Evolutionary conservation across 305 asterid species (phyloP).

Genomic region (Andrographis paniculata): DNA sequence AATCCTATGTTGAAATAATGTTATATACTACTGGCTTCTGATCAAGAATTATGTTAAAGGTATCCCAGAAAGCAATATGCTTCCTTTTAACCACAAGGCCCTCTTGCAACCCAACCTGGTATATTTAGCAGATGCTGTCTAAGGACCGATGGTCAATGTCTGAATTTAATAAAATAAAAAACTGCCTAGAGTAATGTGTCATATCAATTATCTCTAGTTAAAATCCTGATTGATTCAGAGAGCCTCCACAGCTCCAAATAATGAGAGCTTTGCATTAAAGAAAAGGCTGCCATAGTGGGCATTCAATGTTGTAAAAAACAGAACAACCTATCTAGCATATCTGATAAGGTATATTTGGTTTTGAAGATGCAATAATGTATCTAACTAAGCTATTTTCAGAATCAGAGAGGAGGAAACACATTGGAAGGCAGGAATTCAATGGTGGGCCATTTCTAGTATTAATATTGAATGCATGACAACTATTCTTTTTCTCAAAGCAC

Average conservation of each 20-base stretch:
- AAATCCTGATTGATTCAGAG: not conserved
- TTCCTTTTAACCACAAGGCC: not conserved
- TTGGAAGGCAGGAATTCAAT: slow-evolving; percentile 39
- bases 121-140: not conserved
- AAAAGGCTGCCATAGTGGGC: slow-evolving; percentile 2
- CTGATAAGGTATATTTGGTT: slow-evolving; percentile 10
- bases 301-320: not conserved
- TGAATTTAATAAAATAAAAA: not conserved
- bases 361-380: not conserved
- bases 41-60: too few relatives aligned
- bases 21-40: too few relatives aligned
- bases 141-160: not conserved
- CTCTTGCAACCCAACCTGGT: slow-evolving; percentile 7
- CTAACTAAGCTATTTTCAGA: not conserved
- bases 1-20: too few relatives aligned
- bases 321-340: too few relatives aligned
- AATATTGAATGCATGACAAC: not conserved
- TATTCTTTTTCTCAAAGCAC: slow-evolving; percentile 26
- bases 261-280: slow-evolving; percentile 1
- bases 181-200: not conserved
- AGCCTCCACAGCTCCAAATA: not conserved
- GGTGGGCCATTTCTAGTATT: slow-evolving; percentile 41
- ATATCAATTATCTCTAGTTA: not conserved
- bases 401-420: slow-evolving; percentile 15
- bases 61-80: too few relatives aligned